Evolutionary conservation across 2,329 filamentous ascomycete genomes (phyloP), one percentile per base, ranked within the genome.

Genomic region (Trichophyton benhamiae): DNA sequence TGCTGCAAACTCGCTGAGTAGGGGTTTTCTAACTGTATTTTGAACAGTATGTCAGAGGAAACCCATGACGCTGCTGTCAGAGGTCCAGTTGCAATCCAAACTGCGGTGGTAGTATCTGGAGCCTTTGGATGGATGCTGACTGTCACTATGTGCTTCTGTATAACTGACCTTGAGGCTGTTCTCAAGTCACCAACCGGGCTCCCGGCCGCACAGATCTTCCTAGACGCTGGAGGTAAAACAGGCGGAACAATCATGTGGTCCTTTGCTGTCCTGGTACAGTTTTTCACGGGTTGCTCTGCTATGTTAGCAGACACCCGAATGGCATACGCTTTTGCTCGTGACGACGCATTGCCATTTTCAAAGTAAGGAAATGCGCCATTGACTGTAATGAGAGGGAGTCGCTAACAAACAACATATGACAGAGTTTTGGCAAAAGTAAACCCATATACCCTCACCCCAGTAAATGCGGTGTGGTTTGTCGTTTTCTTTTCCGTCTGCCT

Each of bases 391-490:
- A 60, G 46, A 38, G 61, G 46, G 4, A 13, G 4, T 36, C 8
- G 30, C 44, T 57, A 58, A 63, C 25, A 20, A 20, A 13, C 59
- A 7, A 5, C 57, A 20, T 60, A 58, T 60, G n/a, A 55, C 33
- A 82, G 79, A 8, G 77, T 79, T 67, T 80, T 81, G 71, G 76
- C 78, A 49, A 78, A 76, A 64, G 74, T 85, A 59, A 83, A 83
- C 65, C 63, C 67, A 7, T 67, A 72, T 57, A 86, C 83, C 0
- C 74, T 80, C 13, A 86, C 83, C 0, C 83, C 83, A 0, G 75
- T 86, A 60, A 82, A 85, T 63, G 79, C 82, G 1, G 83, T 86
- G 60, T 86, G 83, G 83, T 79, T 85, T 57, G 81, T 85, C 52
- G 83, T 85, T 1, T 66, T 78, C 63, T 83, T 83, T 70, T 83